Percentiles rank a stretch among this genome's conserved stretches.
These are phyloP conservation scores for Mortierella antarctica DNA, from an alignment of 192 early-diverging fungal species.

Conservation along the genomic window DNA sequence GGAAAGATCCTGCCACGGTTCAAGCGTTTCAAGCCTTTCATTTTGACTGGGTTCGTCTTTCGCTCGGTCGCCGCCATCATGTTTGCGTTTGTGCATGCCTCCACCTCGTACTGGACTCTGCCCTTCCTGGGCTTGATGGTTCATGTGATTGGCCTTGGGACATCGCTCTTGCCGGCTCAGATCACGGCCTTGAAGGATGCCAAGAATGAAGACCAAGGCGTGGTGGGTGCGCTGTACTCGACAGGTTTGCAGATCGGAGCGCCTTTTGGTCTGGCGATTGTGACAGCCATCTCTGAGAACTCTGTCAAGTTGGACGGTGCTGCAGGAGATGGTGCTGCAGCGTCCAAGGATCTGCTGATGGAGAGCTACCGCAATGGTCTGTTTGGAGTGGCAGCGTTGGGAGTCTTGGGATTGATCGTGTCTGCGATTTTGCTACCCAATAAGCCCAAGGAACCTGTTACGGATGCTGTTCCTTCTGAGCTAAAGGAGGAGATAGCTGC, in stretches of 20 bases:
- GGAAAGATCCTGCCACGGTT: constrained; percentile 55
- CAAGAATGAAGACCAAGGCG: constrained; percentile 45
- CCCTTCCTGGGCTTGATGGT: constrained; percentile 47
- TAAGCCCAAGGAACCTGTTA: neutral
- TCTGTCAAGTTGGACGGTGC: constrained; percentile 7
- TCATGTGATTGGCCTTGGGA: constrained; percentile 34
- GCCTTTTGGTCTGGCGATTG: constrained; percentile 44
- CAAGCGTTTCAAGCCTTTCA: constrained; percentile 24
- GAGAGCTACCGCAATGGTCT: constrained; percentile 45
- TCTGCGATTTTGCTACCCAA: constrained; percentile 29
- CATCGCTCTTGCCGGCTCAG: constrained; percentile 30
- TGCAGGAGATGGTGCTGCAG: neutral
- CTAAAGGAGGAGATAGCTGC: neutral
- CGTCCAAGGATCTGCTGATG: constrained; percentile 17
- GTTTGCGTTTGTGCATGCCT: constrained; percentile 27
- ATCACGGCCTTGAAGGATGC: constrained; percentile 50
- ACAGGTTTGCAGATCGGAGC: constrained; percentile 50
- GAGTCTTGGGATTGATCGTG: constrained; percentile 28
- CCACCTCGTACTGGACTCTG: constrained; percentile 44
- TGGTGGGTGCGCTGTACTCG: constrained; percentile 49
- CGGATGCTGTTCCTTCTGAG: neutral
- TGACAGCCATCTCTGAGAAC: constrained; percentile 48
- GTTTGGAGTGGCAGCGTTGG: constrained; percentile 29
- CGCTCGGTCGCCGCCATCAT: constrained; percentile 30
- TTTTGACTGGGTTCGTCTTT: constrained; percentile 28